phyloP scores from a whole-genome alignment of 176 grass and related monocot genomes.

The Secale cereale region DNA sequence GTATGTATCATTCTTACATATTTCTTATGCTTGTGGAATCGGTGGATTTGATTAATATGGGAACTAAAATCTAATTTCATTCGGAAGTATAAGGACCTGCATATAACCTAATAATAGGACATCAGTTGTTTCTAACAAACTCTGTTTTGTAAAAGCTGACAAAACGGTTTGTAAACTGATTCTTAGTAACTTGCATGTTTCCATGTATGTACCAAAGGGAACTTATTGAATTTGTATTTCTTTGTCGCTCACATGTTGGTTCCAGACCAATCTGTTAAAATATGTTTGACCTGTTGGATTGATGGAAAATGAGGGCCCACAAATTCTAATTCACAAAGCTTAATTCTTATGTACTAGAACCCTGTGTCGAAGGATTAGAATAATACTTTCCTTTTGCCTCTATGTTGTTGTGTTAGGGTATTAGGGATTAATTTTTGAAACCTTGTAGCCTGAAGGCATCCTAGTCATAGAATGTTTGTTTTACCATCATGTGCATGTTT shows the following conservation, averaged over 20 bases:
- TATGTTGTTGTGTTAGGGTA: background rate
- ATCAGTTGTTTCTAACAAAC: background rate
- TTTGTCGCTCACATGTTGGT: background rate
- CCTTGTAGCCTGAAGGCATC: background rate
- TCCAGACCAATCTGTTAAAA: background rate
- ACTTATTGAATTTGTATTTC: background rate
- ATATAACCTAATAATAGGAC: background rate
- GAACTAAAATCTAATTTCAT: background rate
- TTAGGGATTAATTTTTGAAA: background rate
- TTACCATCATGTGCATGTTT: background rate
- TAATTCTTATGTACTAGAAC: background rate
- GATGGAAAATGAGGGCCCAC: background rate
- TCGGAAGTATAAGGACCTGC: background rate
- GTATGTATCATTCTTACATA: conserved; percentile 41
- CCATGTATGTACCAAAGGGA: background rate
- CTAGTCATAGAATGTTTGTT: background rate
- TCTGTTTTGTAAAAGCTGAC: background rate
- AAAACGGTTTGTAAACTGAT: background rate
- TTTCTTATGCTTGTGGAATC: background rate
- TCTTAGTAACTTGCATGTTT: background rate
- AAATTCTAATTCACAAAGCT: background rate
- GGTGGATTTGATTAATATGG: background rate
- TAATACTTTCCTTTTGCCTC: background rate
- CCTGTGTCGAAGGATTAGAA: background rate
- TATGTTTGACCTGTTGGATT: background rate